Conservation (phyloP, 805 yeast genomes). For the Starmerella sp. region DNA sequence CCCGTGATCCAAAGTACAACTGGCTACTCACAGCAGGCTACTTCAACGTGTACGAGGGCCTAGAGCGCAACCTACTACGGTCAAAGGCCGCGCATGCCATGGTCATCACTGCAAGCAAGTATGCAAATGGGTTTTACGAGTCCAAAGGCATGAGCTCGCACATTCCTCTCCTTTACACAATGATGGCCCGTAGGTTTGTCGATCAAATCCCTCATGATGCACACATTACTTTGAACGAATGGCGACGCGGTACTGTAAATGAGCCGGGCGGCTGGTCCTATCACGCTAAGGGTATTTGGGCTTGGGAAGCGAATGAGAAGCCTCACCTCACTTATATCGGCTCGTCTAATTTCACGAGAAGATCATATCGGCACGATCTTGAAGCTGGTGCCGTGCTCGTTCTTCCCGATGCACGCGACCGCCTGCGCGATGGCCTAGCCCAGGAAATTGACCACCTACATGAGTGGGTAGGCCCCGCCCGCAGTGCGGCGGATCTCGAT, state of each 20-base stretch:
- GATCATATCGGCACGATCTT: constrained; percentile 78
- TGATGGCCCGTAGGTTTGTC: constrained; percentile 60
- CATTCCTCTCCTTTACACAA: constrained; percentile 77
- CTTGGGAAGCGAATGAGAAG: constrained; percentile 40
- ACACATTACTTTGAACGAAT: constrained; percentile 55
- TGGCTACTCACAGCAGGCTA: constrained; percentile 96
- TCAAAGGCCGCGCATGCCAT: constrained; percentile 42
- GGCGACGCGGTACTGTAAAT: constrained; percentile 80
- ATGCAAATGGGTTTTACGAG: constrained; percentile 85
- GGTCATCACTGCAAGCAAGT: constrained; percentile 84
- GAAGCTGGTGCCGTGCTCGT: constrained; percentile 77
- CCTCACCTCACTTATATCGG: constrained; percentile 61
- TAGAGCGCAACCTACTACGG: constrained; percentile 45
- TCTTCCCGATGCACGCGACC: constrained; percentile 31
- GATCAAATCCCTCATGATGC: constrained; percentile 39
- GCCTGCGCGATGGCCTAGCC: not conserved
- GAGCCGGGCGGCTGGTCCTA: constrained; percentile 87
- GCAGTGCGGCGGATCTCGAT: not conserved
- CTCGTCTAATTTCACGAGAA: constrained; percentile 81
- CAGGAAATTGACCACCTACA: constrained; percentile 5
- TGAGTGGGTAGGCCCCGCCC: constrained; percentile 1
- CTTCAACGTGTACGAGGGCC: constrained; percentile 77
- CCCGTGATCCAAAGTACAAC: constrained; percentile 36
- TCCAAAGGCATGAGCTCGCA: constrained; percentile 71
- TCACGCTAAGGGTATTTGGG: constrained; percentile 95